Base-by-base conservation (phyloP, 2,329 filamentous ascomycete species). In the Colletotrichum spinosum region DNA sequence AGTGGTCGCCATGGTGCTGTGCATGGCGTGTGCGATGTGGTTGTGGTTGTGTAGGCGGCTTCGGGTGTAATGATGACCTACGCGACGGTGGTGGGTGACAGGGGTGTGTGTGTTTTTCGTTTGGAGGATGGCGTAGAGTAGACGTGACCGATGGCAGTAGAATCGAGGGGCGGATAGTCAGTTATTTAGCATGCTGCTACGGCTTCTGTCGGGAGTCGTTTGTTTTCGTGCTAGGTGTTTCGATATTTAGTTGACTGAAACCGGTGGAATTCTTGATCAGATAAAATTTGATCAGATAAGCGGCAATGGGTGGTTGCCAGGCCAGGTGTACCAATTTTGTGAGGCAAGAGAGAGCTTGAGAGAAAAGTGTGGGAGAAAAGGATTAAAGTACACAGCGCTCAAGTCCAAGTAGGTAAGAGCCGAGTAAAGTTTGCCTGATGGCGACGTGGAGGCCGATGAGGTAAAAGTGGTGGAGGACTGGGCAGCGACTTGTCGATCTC, bases 1-100 rank as follows among this genome's bases (percentile, higher is more conserved):
- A 64, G 73, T 69, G 15, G 74, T 72, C 56, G 73, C 71, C 75
- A 79, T 78, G 66, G 70, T 75, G 69, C 60, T 65, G 44, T 65
- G 59, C 63, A 66, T 66, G 25, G 53, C 58, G 56, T 13, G 13
- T 48, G 33, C 10, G 62, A 41, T 65, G 53, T 58, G 39, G 53
- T 41, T 59, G 60, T 54, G 37, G 15, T 17, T 9, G 15, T 33
- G 49, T 60, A 53, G 59, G 25, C 25, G 25, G 25, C 25, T 25
- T 25, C 49, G 60, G 42, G 11, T 17, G 34, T 49, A 25, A 46
- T 44, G 50, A 58, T 51, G 64, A 35, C 15, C 37, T 49, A 41
- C 8, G 61, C 34, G 42, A 44, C 10, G 17, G 56, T n/a, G 34
- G 38, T 65, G 44, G 53, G 60, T 55, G 60, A 17, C 50, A 25